Evolutionary conservation across 2,329 filamentous ascomycete genomes (phyloP).

Genomic region (Penicillium sp.): DNA sequence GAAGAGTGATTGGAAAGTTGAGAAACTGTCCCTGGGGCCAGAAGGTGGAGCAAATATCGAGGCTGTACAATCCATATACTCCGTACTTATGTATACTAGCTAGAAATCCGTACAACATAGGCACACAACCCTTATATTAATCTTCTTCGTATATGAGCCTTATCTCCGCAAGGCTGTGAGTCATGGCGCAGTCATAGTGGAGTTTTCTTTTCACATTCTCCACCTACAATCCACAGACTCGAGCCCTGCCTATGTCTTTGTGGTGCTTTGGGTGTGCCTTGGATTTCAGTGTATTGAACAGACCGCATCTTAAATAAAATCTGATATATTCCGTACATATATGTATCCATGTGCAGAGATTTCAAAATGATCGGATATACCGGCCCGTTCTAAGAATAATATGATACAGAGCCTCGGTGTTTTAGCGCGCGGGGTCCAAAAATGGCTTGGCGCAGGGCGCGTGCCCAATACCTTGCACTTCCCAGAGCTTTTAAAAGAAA

Average conservation of each 20-base stretch:
- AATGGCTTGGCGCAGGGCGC: conserved; percentile 18
- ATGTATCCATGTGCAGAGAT: background rate
- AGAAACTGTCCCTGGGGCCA: background rate
- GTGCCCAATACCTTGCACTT: conserved; percentile 9
- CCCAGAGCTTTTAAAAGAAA: conserved; percentile 10
- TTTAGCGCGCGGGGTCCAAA: conserved; percentile 19
- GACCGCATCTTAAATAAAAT: background rate
- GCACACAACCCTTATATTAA: background rate
- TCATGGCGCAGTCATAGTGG: conserved; percentile 13
- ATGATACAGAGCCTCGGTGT: conserved; percentile 4
- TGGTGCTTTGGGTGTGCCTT: background rate
- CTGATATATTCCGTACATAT: no score
- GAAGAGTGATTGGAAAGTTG: background rate
- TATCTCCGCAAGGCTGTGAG: conserved; percentile 13
- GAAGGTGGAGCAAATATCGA: background rate
- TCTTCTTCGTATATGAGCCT: background rate
- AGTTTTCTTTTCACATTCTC: conserved; percentile 4
- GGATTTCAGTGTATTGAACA: background rate
- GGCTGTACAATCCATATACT: background rate
- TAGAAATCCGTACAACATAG: background rate
- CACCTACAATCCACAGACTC: conserved; percentile 6
- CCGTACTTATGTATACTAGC: background rate
- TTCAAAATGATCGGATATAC: background rate
- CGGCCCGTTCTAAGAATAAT: conserved; percentile 1
- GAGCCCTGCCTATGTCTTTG: background rate